Conservation (phyloP, 148 eudicot species). For the Chenopodium quinoa region DNA sequence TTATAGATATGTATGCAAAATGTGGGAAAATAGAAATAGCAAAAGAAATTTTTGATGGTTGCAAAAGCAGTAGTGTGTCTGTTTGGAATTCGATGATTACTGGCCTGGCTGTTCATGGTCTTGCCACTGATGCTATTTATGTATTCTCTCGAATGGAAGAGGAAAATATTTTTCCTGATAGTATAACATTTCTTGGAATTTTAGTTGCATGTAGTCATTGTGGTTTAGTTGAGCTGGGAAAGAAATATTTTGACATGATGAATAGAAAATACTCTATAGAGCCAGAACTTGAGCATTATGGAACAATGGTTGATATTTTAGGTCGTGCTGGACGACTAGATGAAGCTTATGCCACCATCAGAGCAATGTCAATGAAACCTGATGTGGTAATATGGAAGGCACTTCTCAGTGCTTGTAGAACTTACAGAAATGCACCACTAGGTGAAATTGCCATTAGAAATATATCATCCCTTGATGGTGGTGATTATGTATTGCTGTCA, state of each 20-base stretch:
- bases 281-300: constrained; percentile 69
- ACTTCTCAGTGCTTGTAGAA: constrained; percentile 66
- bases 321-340: constrained; percentile 55
- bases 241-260: constrained; percentile 51
- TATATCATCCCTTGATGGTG: constrained; percentile 44
- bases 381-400: constrained; percentile 70
- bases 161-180: constrained; percentile 49
- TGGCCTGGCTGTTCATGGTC: constrained; percentile 66
- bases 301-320: constrained; percentile 71
- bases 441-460: constrained; percentile 48
- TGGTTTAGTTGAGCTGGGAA: constrained; percentile 56
- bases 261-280: constrained; percentile 33
- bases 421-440: constrained; percentile 40
- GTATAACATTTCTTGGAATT: constrained; percentile 55
- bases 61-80: constrained; percentile 36
- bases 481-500: constrained; percentile 66
- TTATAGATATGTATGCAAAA: constrained; percentile 70
- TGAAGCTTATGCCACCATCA: constrained; percentile 58
- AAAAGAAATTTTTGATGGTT: constrained; percentile 38
- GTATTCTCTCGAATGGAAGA: constrained; percentile 45
- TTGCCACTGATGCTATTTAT: constrained; percentile 59
- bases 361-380: constrained; percentile 63
- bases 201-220: constrained; percentile 63
- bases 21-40: constrained; percentile 68
- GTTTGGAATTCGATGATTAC: constrained; percentile 71